Evolutionary conservation across 441 rosid genomes (phyloP), one percentile per base, ranked within the genome.

Genomic region (Flueggea neowawraea): DNA sequence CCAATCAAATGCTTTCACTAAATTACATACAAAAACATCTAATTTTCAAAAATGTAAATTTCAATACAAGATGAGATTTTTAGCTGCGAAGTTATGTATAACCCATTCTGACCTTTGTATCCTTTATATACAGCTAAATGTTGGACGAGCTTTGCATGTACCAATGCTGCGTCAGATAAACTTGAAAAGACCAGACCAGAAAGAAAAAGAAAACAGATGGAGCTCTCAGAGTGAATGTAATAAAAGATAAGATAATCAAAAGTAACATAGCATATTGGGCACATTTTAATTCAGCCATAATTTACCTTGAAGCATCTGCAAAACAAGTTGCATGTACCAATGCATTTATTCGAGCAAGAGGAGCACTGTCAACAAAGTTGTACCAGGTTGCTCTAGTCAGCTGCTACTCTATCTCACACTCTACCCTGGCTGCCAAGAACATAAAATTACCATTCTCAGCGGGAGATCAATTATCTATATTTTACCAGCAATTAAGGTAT

Each of bases 111-210:
- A 94, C 99, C 99, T 87, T 88, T 78, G 68, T 89, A 88, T 73
- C 99, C 99, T 69, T 85, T 85, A 77, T 80, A 82, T 64, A 75
- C 73, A n/a, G 97, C 98, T 78, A 95, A 74, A 72, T 95, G 88
- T 70, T 87, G 96, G 64, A 89, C 79, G 70, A 95, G 99, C 87
- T 91, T 95, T 75, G 84, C 84, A 66, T 89, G 81, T 51, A 88
- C 96, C 73, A 91, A 74, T 70, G 94, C 96, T 64, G 82, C 88
- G 77, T 95, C 99, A 58, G 90, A 84, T 71, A 85, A 84, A 75
- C 99, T 95, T 70, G 31, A 56, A 56, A 72, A 54, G 53, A 60
- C 67, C 69, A 73, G 78, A 16, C 65, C 55, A 80, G 50, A 53
- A 66, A 58, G 12, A 14, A 12, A 44, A 53, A 14, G 55, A 45